phyloP scores from a whole-genome alignment of 257 asterid genomes.

The Gynochthodes officinalis region DNA sequence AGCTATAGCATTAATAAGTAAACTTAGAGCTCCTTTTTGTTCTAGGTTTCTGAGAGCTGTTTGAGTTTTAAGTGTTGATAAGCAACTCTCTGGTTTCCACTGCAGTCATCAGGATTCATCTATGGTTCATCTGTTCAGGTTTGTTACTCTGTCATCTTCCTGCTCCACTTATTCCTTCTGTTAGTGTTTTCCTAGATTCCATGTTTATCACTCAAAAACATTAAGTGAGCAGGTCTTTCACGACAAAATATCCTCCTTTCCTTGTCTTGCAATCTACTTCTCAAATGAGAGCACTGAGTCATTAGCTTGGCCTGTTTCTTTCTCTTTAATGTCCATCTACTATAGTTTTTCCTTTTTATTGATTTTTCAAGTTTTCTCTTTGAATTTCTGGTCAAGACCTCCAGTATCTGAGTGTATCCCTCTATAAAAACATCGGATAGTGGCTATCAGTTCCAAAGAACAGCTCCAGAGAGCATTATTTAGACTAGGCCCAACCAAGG shows the following conservation, averaged over 20 bases:
- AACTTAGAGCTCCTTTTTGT: constrained; percentile 31
- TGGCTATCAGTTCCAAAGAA: background rate
- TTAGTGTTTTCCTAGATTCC: constrained; percentile 20
- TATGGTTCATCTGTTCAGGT: constrained; percentile 29
- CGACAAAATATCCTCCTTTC: background rate
- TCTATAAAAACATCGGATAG: background rate
- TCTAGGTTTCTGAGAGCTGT: constrained; percentile 37
- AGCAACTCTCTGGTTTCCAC: constrained; percentile 23
- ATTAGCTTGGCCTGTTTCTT: background rate
- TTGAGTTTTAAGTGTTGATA: constrained; percentile 30
- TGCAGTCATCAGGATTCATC: constrained; percentile 28
- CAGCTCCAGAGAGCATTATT: background rate
- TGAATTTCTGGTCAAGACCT: constrained; percentile 1
- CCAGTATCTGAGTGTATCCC: background rate
- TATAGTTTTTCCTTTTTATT: background rate
- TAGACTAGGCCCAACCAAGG: background rate
- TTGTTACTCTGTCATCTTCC: constrained; percentile 27
- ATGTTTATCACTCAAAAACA: constrained; percentile 1
- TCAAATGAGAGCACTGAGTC: background rate
- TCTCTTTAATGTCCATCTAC: constrained; percentile 1
- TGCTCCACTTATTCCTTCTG: constrained; percentile 25
- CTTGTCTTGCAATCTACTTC: background rate
- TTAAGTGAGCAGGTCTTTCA: constrained; percentile 5
- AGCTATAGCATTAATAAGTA: constrained; percentile 14
- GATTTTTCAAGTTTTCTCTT: background rate